phyloP scores from a whole-genome alignment of 148 eudicot genomes.

The Cornus controversa region DNA sequence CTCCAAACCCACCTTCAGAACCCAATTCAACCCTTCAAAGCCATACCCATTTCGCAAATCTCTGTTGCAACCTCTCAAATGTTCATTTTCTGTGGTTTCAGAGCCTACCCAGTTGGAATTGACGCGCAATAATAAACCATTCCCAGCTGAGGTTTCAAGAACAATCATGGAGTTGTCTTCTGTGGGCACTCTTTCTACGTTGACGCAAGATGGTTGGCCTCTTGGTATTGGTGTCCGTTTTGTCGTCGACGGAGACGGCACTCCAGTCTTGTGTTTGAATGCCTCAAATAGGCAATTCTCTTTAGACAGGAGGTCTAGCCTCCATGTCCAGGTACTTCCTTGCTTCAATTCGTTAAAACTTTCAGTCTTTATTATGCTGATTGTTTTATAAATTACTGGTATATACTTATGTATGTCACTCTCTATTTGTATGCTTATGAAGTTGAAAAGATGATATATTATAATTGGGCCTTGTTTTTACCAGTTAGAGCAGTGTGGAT shows the following conservation, averaged over 20 bases:
- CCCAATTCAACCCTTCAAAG: slow-evolving; percentile 11
- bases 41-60: slow-evolving; percentile 27
- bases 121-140: slow-evolving; percentile 46
- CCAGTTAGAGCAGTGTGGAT: slow-evolving; percentile 74
- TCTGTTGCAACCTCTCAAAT: slow-evolving; percentile 24
- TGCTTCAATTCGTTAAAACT: not conserved
- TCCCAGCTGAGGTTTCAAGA: slow-evolving; percentile 81
- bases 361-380: not conserved
- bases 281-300: slow-evolving; percentile 33
- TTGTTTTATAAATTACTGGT: not conserved
- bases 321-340: slow-evolving; percentile 68
- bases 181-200: slow-evolving; percentile 61
- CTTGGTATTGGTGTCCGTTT: slow-evolving; percentile 70
- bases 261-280: slow-evolving; percentile 56
- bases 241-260: slow-evolving; percentile 59
- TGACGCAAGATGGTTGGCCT: slow-evolving; percentile 68
- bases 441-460: not conserved
- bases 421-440: not conserved
- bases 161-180: slow-evolving; percentile 79
- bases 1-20: slow-evolving; percentile 9
- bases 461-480: slow-evolving; percentile 10
- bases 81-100: slow-evolving; percentile 46
- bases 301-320: slow-evolving; percentile 48
- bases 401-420: not conserved
- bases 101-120: slow-evolving; percentile 33